Conservation (phyloP, 805 yeast genomes). For the Lipomyces anomalus region DNA sequence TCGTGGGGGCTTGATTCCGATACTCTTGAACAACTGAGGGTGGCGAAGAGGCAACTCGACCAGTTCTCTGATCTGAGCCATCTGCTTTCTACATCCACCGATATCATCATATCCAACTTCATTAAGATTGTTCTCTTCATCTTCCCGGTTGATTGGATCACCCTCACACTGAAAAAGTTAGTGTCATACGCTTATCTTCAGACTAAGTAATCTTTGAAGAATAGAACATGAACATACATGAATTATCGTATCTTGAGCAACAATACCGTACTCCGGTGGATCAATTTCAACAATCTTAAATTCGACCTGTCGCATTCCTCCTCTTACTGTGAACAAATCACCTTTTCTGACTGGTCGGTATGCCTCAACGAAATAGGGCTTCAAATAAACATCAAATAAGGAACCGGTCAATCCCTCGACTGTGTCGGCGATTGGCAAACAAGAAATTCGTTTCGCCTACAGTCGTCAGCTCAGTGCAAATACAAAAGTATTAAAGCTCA, state of each 20-base stretch:
- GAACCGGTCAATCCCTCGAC: conserved; percentile 98
- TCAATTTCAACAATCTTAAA: conserved; percentile 98
- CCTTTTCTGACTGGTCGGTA: conserved; percentile 98
- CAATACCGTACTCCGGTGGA: conserved; percentile 95
- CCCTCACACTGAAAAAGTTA: conserved; percentile 75
- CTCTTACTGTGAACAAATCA: conserved; percentile 91
- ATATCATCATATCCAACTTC: conserved; percentile 99
- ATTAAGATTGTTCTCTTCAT: conserved; percentile 91
- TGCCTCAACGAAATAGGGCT: conserved; percentile 98
- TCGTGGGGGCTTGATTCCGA: conserved; percentile 98
- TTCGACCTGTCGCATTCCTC: conserved; percentile 99
- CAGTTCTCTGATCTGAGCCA: conserved; percentile 98
- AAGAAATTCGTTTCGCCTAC: conserved; percentile 80
- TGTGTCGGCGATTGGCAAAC: conserved; percentile 94
- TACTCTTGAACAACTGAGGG: conserved; percentile 94
- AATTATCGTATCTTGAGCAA: conserved; percentile 95
- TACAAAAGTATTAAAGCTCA: background rate
- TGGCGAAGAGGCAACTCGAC: conserved; percentile 97
- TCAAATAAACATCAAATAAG: conserved; percentile 87
- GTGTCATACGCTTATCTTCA: too few relatives aligned
- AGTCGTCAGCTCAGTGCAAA: background rate
- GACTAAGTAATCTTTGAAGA: too few relatives aligned
- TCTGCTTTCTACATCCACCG: conserved; percentile 98
- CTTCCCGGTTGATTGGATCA: conserved; percentile 97
- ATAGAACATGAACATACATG: conserved; percentile 39